Conservation (phyloP, 208 protist genomes). For the Phytomonas sp. region DNA sequence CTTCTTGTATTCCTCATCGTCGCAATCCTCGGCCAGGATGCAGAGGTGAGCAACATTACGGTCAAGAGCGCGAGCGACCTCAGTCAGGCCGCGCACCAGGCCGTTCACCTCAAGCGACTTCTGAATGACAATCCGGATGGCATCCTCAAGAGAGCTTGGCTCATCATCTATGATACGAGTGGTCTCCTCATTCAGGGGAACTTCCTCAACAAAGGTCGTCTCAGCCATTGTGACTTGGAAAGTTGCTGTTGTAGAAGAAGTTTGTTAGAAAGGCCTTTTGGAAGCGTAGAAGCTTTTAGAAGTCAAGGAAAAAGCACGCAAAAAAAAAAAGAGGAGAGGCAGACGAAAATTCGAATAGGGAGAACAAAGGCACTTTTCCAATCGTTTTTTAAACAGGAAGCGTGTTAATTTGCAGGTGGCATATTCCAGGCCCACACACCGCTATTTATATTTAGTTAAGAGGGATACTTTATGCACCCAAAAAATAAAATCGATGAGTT, state of each 20-base stretch:
- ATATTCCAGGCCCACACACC: not conserved
- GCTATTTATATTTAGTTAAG: not conserved
- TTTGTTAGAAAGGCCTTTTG: conserved; percentile 13
- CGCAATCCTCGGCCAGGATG: conserved; percentile 88
- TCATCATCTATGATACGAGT: conserved; percentile 39
- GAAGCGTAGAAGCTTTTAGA: conserved; percentile 6
- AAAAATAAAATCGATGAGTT: conserved; percentile 5
- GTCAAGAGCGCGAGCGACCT: conserved; percentile 81
- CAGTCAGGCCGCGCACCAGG: conserved; percentile 81
- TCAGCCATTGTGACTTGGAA: conserved; percentile 62
- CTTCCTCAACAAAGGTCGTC: conserved; percentile 63
- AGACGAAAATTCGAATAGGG: conserved; percentile 13
- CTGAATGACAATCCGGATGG: conserved; percentile 80
- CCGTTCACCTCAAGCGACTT: conserved; percentile 84
- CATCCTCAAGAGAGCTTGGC: conserved; percentile 74
- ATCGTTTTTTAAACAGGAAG: not conserved
- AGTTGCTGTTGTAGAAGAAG: conserved; percentile 5
- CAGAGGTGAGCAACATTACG: conserved; percentile 78
- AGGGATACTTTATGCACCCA: not conserved
- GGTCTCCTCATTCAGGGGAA: conserved; percentile 44
- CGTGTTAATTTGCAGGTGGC: not conserved
- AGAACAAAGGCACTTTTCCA: not conserved
- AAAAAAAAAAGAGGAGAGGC: conserved; percentile 12
- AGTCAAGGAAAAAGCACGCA: conserved; percentile 8
- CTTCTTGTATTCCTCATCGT: conserved; percentile 90